phyloP scores from a whole-genome alignment of 2,329 filamentous ascomycete genomes.

The Fusarium sp. region DNA sequence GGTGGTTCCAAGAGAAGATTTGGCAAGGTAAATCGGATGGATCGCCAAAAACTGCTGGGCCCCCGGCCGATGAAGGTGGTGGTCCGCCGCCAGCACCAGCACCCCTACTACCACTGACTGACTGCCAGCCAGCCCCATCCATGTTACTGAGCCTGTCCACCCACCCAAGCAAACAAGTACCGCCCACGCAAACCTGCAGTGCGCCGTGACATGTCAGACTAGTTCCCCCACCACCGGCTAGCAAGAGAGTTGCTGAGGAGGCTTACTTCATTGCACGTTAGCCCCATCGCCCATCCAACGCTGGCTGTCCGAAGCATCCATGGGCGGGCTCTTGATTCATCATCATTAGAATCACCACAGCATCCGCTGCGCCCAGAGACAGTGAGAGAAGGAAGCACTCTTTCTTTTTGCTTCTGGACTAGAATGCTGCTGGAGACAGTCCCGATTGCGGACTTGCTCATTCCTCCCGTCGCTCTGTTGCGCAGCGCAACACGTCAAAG shows the following conservation, averaged over 20 bases:
- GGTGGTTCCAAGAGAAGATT: slow-evolving; percentile 49
- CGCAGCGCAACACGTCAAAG: slow-evolving; percentile 32
- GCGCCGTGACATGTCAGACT: slow-evolving; percentile 37
- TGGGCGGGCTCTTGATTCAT: slow-evolving; percentile 13
- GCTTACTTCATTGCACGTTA: slow-evolving; percentile 25
- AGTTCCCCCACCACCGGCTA: slow-evolving; percentile 34
- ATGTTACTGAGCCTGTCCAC: slow-evolving; percentile 38
- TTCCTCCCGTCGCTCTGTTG: slow-evolving; percentile 27
- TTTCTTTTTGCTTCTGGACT: neutral
- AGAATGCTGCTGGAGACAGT: neutral
- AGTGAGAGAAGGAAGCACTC: neutral
- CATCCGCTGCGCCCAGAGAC: neutral
- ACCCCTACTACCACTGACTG: neutral
- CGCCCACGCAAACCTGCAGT: slow-evolving; percentile 27
- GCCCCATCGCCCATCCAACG: slow-evolving; percentile 10
- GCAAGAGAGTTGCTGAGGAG: slow-evolving; percentile 27
- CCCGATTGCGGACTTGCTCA: slow-evolving; percentile 18
- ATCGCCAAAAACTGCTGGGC: slow-evolving; percentile 46
- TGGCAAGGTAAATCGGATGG: slow-evolving; percentile 47
- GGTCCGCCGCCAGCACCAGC: slow-evolving; percentile 16
- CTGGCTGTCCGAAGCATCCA: neutral
- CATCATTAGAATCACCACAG: slow-evolving; percentile 25
- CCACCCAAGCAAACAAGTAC: slow-evolving; percentile 34
- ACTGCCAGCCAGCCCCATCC: slow-evolving; percentile 4
- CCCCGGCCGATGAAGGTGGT: slow-evolving; percentile 40